Evolutionary conservation across 2,329 filamentous ascomycete genomes (phyloP).

Genomic region (Colletotrichum kahawae): DNA sequence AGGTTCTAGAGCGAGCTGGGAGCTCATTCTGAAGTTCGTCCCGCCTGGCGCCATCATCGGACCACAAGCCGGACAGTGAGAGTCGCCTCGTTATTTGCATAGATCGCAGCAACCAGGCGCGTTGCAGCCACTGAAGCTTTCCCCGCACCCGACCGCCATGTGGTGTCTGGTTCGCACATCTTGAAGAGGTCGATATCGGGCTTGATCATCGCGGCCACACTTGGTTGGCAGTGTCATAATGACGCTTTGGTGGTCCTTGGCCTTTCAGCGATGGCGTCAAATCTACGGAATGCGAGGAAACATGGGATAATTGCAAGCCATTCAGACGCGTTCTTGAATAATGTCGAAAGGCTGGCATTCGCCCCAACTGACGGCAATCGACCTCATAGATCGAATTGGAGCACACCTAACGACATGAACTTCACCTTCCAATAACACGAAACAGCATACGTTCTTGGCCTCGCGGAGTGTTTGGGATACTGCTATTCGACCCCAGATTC

Average conservation of each 20-base stretch:
- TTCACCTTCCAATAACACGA: background rate
- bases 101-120: background rate
- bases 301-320: background rate
- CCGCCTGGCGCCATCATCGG: constrained; percentile 7
- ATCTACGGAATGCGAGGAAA: background rate
- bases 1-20: background rate
- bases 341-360: background rate
- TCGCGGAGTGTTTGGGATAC: background rate
- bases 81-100: background rate
- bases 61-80: background rate
- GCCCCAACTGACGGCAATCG: background rate
- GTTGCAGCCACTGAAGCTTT: background rate
- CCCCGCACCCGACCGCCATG: constrained; percentile 8
- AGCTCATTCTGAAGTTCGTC: background rate
- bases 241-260: constrained; percentile 1
- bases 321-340: background rate
- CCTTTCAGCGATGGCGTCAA: background rate
- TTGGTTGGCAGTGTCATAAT: constrained; percentile 11
- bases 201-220: background rate
- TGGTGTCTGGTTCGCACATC: background rate
- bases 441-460: background rate
- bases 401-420: too few relatives aligned
- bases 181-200: background rate
- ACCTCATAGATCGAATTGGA: background rate
- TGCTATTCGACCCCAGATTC: background rate